Evolutionary conservation across 78 protist genomes (phyloP).

Genomic region (Dictyostelium firmibasis): DNA sequence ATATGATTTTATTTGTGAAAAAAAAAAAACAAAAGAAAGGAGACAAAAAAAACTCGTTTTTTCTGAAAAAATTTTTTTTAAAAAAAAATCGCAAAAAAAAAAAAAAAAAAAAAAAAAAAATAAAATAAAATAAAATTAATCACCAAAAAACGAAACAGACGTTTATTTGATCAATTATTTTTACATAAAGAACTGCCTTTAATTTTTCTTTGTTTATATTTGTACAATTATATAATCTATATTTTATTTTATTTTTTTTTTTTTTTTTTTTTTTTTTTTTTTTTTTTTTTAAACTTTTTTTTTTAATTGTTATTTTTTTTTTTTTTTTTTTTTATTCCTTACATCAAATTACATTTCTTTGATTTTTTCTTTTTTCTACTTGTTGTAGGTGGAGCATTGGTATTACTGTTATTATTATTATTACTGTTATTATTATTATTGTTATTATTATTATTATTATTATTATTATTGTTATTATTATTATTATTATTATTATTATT

Average conservation of each 20-base stretch:
- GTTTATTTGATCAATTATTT: no score
- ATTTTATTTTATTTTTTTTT: no score
- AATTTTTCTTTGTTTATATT: no score
- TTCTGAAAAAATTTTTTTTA: neutral
- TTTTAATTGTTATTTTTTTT: neutral
- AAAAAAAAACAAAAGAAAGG: neutral
- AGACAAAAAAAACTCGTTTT: neutral
- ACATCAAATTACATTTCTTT: constrained; percentile 9
- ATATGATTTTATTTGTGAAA: no score
- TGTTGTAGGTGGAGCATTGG: neutral
- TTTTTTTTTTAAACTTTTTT: neutral
- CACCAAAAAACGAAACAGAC: neutral
- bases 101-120: neutral
- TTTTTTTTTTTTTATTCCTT: neutral
- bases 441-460: neutral
- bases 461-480: neutral
- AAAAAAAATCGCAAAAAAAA: no score
- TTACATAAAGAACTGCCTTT: no score
- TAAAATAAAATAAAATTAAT: neutral
- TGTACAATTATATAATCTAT: neutral
- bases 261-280: no score
- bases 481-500: neutral
- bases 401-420: neutral
- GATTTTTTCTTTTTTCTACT: neutral
- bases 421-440: neutral